phyloP scores from a whole-genome alignment of 805 yeast genomes.

The Myxozyma kluyveri region DNA sequence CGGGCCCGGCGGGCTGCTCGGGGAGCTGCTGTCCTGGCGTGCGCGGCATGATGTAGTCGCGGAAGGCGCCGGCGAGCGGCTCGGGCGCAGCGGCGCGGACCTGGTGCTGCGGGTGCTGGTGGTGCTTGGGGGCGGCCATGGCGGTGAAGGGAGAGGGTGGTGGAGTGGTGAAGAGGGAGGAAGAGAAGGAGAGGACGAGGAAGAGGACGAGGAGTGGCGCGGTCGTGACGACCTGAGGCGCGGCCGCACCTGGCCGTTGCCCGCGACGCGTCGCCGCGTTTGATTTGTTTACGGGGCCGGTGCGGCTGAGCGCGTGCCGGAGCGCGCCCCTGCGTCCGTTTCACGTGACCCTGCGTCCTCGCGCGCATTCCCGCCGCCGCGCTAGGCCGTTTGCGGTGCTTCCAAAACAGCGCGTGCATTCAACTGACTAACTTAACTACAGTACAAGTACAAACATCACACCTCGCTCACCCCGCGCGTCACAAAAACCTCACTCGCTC shows the following conservation, averaged over 20 bases:
- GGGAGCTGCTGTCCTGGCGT: constrained; percentile 5
- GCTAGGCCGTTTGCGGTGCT: too few species aligned
- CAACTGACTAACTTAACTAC: background rate
- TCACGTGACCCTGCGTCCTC: too few species aligned
- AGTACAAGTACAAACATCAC: background rate
- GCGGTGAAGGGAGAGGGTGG: background rate
- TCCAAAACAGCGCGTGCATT: background rate
- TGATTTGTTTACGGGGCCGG: too few species aligned
- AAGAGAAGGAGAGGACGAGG: background rate
- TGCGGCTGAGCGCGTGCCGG: too few species aligned
- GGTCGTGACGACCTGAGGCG: too few species aligned
- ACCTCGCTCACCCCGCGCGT: background rate
- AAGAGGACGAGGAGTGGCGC: background rate
- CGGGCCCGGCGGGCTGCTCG: constrained; percentile 1
- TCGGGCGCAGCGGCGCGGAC: constrained; percentile 3
- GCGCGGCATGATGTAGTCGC: constrained; percentile 1
- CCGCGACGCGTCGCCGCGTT: too few species aligned
- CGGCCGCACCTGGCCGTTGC: too few species aligned
- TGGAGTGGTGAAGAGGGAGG: background rate
- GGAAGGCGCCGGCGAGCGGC: constrained; percentile 12
- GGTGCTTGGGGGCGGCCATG: background rate
- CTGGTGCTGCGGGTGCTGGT: background rate
- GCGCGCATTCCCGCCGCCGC: too few species aligned
- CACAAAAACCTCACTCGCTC: background rate
- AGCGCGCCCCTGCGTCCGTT: too few species aligned